Evolutionary conservation across 352 stramenopile genomes (phyloP).

Genomic region (Lagenidium giganteum): DNA sequence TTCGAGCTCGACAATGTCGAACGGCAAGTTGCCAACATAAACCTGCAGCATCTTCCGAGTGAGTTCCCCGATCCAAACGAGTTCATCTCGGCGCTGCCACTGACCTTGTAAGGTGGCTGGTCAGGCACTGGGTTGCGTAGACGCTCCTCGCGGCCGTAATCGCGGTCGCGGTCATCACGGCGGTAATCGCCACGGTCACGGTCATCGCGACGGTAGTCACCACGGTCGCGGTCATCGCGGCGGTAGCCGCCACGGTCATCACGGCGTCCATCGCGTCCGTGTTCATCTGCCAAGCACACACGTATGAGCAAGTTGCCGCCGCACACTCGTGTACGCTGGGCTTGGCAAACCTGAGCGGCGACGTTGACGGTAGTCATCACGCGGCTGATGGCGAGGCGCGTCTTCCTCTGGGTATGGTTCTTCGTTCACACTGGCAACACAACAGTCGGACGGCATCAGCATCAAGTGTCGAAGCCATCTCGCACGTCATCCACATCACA

Average conservation of each 20-base stretch:
- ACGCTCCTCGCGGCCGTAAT: conserved; percentile 28
- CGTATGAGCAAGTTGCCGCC: too few species aligned
- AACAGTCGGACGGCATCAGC: too few species aligned
- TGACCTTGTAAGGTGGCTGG: conserved; percentile 72
- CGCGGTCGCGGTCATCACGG: conserved; percentile 14
- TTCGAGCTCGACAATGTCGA: conserved; percentile 60
- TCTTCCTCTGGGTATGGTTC: conserved; percentile 23
- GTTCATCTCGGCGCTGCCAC: background rate
- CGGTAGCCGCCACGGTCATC: conserved; percentile 10
- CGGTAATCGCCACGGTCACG: conserved; percentile 6
- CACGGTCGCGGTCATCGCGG: conserved; percentile 17
- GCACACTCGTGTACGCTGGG: too few species aligned
- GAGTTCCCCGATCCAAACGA: background rate
- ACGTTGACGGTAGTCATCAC: conserved; percentile 16
- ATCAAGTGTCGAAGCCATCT: too few species aligned
- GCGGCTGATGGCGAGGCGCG: conserved; percentile 22
- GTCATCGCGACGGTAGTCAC: conserved; percentile 9
- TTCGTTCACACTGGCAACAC: conserved; percentile 17
- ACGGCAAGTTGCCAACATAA: conserved; percentile 81
- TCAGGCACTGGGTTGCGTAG: conserved; percentile 78
- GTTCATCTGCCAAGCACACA: too few species aligned
- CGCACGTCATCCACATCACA: background rate
- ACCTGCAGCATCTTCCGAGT: conserved; percentile 21
- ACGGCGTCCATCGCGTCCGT: conserved; percentile 21
- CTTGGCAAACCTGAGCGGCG: too few species aligned